Evolutionary conservation across 208 protist species (phyloP).

Genomic region (Tritrichomonas foetus): DNA sequence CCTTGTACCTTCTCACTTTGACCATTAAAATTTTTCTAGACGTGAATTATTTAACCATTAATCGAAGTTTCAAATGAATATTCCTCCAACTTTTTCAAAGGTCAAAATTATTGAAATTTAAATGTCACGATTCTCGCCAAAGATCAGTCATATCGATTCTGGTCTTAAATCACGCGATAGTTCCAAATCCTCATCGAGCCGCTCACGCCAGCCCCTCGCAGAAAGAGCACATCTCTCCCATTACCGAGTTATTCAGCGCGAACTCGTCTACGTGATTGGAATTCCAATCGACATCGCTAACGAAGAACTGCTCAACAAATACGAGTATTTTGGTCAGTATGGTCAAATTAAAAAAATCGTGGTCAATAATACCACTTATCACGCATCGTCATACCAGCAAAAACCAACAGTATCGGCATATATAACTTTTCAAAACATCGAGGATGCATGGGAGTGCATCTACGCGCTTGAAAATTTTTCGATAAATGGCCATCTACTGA

Average conservation of each 20-base stretch:
- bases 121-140: no score
- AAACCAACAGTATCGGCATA: conserved; percentile 58
- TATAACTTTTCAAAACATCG: conserved; percentile 40
- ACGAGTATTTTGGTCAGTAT: conserved; percentile 73
- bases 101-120: no score
- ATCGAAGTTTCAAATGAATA: no score
- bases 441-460: conserved; percentile 64
- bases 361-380: conserved; percentile 63
- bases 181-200: background rate
- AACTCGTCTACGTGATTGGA: conserved; percentile 74
- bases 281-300: conserved; percentile 62
- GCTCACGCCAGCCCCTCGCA: background rate
- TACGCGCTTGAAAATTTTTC: conserved; percentile 61
- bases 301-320: conserved; percentile 61
- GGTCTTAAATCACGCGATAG: no score
- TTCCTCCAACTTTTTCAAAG: no score
- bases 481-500: conserved; percentile 58
- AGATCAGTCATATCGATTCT: no score
- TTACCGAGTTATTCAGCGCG: conserved; percentile 70
- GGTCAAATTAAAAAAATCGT: conserved; percentile 72
- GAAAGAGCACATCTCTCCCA: background rate
- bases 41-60: no score
- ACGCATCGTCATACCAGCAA: background rate
- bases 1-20: no score
- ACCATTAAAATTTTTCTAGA: no score